phyloP scores from a whole-genome alignment of 495 filamentous ascomycete species.

The Penicillium maclennaniae region DNA sequence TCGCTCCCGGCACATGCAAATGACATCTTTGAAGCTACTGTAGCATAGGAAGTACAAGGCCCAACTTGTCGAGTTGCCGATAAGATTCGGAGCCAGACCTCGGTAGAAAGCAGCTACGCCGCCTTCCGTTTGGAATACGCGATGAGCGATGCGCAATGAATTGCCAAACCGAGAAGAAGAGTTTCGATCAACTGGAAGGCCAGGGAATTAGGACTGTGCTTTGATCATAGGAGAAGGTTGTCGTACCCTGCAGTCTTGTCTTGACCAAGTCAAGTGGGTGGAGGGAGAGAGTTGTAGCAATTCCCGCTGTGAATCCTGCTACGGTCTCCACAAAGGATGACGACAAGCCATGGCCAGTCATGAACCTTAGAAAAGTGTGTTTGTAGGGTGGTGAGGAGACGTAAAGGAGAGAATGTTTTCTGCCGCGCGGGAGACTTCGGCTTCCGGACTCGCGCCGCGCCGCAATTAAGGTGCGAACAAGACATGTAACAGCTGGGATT shows the following conservation, averaged over 20 bases:
- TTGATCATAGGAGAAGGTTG: slow-evolving; percentile 3
- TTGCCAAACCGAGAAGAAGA: slow-evolving; percentile 44
- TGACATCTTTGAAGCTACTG: slow-evolving; percentile 50
- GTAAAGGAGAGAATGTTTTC: background rate
- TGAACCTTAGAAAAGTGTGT: slow-evolving; percentile 26
- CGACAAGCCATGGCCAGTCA: slow-evolving; percentile 55
- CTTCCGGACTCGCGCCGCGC: background rate
- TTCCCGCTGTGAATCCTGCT: slow-evolving; percentile 84
- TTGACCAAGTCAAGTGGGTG: slow-evolving; percentile 91
- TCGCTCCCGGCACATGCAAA: slow-evolving; percentile 24
- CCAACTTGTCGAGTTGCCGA: slow-evolving; percentile 90
- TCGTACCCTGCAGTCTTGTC: slow-evolving; percentile 82
- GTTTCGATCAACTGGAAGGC: slow-evolving; percentile 39
- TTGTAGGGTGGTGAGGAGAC: background rate
- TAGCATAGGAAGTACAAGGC: slow-evolving; percentile 84
- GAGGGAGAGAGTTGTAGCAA: slow-evolving; percentile 68
- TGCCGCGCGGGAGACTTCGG: slow-evolving; percentile 1
- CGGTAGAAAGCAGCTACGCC: slow-evolving; percentile 72
- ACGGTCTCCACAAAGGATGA: slow-evolving; percentile 82
- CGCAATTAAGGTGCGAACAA: background rate
- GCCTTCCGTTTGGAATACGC: slow-evolving; percentile 55
- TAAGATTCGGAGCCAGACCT: slow-evolving; percentile 81
- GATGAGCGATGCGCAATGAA: slow-evolving; percentile 52
- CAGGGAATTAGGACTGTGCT: background rate
- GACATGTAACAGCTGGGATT: background rate